These are phyloP conservation scores for Dictyostelium firmibasis DNA, from an alignment of 78 protist species.

Conservation along the genomic window DNA sequence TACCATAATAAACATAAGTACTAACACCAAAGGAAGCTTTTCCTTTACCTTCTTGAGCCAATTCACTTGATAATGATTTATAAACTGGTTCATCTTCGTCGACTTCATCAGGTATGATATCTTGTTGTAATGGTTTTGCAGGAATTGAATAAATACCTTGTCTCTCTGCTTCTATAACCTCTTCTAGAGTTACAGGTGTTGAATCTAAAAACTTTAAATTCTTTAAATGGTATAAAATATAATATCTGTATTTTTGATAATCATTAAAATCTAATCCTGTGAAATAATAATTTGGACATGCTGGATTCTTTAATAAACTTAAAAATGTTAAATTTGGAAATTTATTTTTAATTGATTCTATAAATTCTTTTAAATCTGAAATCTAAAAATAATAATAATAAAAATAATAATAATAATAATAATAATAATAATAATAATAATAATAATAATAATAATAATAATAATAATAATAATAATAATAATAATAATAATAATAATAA, in stretches of 20 bases:
- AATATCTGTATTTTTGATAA: slow-evolving; percentile 79
- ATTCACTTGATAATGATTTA: slow-evolving; percentile 51
- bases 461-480: too few relatives aligned
- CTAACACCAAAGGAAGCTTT: slow-evolving; percentile 58
- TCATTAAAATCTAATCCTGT: slow-evolving; percentile 62
- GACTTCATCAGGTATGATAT: not conserved
- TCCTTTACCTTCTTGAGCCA: slow-evolving; percentile 73
- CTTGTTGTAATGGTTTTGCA: slow-evolving; percentile 38
- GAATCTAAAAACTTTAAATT: slow-evolving; percentile 82
- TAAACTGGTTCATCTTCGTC: slow-evolving; percentile 40
- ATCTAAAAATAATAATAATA: slow-evolving; percentile 8
- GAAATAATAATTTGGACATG: slow-evolving; percentile 74
- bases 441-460: too few relatives aligned
- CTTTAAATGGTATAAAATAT: slow-evolving; percentile 49
- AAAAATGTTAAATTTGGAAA: slow-evolving; percentile 83
- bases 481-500: too few relatives aligned
- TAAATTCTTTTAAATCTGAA: slow-evolving; percentile 65
- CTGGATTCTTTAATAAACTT: slow-evolving; percentile 81
- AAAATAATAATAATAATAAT: too few relatives aligned
- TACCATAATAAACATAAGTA: slow-evolving; percentile 82
- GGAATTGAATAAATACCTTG: slow-evolving; percentile 52
- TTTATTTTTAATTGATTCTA: slow-evolving; percentile 71
- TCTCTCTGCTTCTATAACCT: slow-evolving; percentile 71
- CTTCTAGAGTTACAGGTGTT: slow-evolving; percentile 68
- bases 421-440: too few relatives aligned